phyloP scores from a whole-genome alignment of 2,329 filamentous ascomycete genomes.

The Alternaria sp. region DNA sequence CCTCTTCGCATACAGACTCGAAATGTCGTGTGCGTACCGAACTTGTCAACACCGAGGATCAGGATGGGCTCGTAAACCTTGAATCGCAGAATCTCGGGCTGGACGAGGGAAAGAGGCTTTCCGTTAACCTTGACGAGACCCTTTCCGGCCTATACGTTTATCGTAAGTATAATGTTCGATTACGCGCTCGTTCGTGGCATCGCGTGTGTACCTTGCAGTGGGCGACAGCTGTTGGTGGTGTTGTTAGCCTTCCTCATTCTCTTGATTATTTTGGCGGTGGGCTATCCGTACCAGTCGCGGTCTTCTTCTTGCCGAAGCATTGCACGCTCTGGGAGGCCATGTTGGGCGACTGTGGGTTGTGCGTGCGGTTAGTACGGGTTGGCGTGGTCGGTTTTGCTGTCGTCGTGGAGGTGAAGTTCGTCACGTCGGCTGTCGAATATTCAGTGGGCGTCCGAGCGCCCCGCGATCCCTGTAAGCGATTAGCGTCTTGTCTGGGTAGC shows the following conservation, averaged over 20 bases:
- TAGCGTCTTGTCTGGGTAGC: conserved; percentile 18
- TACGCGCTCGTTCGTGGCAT: conserved; percentile 34
- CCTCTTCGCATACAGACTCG: conserved; percentile 25
- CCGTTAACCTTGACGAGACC: conserved; percentile 99
- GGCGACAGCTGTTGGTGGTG: conserved; percentile 73
- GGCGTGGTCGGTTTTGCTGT: conserved; percentile 37
- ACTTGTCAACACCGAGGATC: conserved; percentile 97
- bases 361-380: conserved; percentile 44
- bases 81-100: conserved; percentile 97
- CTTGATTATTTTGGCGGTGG: conserved; percentile 7
- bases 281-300: conserved; percentile 56
- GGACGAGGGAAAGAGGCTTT: conserved; percentile 89
- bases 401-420: conserved; percentile 35
- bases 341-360: conserved; percentile 49
- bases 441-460: conserved; percentile 28
- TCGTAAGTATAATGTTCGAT: conserved; percentile 39
- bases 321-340: conserved; percentile 65
- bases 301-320: conserved; percentile 94
- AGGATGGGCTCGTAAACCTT: conserved; percentile 99
- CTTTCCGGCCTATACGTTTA: conserved; percentile 68
- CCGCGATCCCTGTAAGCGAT: conserved; percentile 22
- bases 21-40: conserved; percentile 61
- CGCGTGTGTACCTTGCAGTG: conserved; percentile 80
- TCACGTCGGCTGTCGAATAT: conserved; percentile 31
- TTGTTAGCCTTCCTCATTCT: conserved; percentile 48